Evolutionary conservation across 2,329 filamentous ascomycete genomes (phyloP), one percentile per base, ranked within the genome.

Genomic region (Hypoxylon sp.): DNA sequence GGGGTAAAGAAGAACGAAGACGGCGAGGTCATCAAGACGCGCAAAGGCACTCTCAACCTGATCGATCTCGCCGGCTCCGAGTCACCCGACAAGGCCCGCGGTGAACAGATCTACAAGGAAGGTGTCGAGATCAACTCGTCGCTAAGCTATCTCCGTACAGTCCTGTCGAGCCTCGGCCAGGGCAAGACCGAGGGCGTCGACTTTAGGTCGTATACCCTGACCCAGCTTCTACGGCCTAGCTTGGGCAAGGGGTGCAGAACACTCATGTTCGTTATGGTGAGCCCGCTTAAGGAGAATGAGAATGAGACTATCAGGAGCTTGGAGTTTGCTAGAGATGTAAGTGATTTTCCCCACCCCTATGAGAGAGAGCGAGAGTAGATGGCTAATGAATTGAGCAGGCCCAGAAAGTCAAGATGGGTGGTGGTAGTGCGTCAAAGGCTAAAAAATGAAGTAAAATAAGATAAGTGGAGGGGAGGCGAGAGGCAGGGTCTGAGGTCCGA

Each of bases 201-300:
- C 1, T 99, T 98, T 82, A 86, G 96, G 60, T 98, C 98, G 82
- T 97, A 93, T 73, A 98, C 98, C 87, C 86, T 99, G 71, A 99
- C 96, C 7, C 97, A 98, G 77, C 86, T 99, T 50, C 86, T 99
- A 38, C 93, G 98, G 87, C 97, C 96, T 77, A 97, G 93, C 2
- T 84, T 99, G 6, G 95, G 96, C 3, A 96, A 96, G 14, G 98
- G 97, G 79, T 96, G 92, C 73, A 97, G 98, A 82, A 99, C 96
- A 0, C 90, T 99, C 75, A 99, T 99, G 96, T 97, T 99, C 79
- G 93, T 98, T 78, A 98, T 98, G 94, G 92, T 97, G 62, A 96
- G 92, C 73, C 96, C 96, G 34, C 83, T 98, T 65, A 93, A 97
- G 82, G 92, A 90, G 5, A 96, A 98, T 82, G 84, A 98, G 71